phyloP scores from a whole-genome alignment of 495 filamentous ascomycete species.

The Penicillium cosmopolitanum region DNA sequence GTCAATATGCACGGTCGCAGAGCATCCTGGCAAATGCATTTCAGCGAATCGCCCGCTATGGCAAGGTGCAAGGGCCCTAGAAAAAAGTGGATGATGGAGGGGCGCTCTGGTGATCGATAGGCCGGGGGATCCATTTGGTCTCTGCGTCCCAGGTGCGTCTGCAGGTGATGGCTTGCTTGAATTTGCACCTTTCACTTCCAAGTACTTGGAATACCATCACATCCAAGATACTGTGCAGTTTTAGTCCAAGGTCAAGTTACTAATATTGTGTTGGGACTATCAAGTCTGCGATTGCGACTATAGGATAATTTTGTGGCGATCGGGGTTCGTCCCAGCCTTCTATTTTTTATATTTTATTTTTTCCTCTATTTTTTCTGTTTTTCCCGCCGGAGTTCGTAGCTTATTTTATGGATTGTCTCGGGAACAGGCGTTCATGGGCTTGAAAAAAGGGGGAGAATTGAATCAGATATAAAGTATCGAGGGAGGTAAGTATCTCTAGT shows the following conservation, averaged over 20 bases:
- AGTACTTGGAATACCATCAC: not conserved
- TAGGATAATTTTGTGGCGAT: conserved; percentile 6
- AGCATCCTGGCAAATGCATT: not conserved
- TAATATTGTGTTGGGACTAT: not conserved
- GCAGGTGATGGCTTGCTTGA: not conserved
- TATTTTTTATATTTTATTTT: conserved; percentile 11
- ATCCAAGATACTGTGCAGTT: not conserved
- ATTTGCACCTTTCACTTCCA: not conserved
- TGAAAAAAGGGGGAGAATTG: not conserved
- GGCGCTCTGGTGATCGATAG: conserved; percentile 29
- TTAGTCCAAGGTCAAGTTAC: not conserved
- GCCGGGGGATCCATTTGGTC: not conserved
- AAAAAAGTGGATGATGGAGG: conserved; percentile 21
- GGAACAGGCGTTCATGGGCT: conserved; percentile 10
- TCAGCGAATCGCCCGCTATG: too few species aligned
- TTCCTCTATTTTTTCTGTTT: not conserved
- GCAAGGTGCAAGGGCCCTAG: conserved; percentile 5
- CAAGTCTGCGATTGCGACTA: not conserved
- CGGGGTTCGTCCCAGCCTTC: conserved; percentile 25
- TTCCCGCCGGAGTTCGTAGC: not conserved
- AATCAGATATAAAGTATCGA: not conserved
- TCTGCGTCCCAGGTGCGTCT: not conserved
- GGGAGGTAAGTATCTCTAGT: not conserved
- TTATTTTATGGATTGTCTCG: not conserved
- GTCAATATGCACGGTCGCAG: conserved; percentile 10